Percentiles rank a stretch among this genome's conserved stretches.
Conservation (phyloP, 345 rosid species). For the Eucalyptus coolabah region DNA sequence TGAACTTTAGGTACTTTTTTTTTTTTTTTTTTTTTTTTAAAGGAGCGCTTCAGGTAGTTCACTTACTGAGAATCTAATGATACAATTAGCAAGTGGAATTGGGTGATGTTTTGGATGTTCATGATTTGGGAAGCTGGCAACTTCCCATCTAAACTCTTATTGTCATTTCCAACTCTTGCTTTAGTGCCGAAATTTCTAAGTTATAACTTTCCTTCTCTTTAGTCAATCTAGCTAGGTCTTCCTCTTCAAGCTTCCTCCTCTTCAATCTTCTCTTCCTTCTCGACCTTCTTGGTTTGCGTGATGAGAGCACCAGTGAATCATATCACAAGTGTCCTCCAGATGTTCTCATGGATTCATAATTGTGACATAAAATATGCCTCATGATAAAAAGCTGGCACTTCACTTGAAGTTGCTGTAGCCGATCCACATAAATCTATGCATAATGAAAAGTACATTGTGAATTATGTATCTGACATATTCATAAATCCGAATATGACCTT, state of each 20-base stretch:
- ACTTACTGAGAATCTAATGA: too few relatives aligned
- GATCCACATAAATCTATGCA: conserved; percentile 32
- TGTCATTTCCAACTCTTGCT: neutral
- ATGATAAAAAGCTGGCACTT: neutral
- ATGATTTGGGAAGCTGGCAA: neutral
- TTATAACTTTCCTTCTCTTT: conserved; percentile 19
- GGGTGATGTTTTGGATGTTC: neutral
- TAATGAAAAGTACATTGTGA: neutral
- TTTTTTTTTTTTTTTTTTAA: too few relatives aligned
- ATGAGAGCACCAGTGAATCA: neutral
- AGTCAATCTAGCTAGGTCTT: conserved; percentile 12
- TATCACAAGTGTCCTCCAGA: neutral
- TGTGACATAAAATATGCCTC: neutral
- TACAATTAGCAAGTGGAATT: neutral
- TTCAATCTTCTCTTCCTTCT: conserved; percentile 33
- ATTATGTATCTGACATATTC: neutral
- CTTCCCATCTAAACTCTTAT: neutral
- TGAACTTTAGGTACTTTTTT: too few relatives aligned
- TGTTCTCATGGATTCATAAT: neutral
- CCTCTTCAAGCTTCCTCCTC: conserved; percentile 33
- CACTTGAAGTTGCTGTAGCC: conserved; percentile 44
- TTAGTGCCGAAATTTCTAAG: conserved; percentile 4
- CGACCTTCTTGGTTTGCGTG: conserved; percentile 26
- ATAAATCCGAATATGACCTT: neutral
- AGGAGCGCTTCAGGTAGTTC: too few relatives aligned